These are phyloP conservation scores for Scalesia atractyloides DNA, from an alignment of 129 eudicot species.

Conservation along the genomic window DNA sequence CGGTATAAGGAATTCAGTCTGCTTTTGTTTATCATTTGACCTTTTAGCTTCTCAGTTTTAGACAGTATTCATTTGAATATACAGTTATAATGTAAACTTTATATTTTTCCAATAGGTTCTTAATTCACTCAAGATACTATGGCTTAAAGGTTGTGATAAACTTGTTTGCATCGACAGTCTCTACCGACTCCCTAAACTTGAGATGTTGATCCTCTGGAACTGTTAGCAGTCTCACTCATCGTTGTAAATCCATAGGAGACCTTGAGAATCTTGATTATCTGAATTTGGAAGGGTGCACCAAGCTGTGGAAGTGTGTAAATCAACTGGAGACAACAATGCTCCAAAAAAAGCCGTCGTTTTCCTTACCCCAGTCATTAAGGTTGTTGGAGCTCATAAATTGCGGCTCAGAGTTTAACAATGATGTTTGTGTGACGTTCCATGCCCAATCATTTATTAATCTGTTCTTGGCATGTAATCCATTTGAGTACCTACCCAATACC, in stretches of 20 bases:
- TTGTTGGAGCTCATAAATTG: background rate
- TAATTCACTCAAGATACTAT: conserved; percentile 23
- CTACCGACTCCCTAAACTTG: conserved; percentile 25
- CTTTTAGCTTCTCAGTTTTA: conserved; percentile 10
- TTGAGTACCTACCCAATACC: background rate
- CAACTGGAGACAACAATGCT: too few species aligned
- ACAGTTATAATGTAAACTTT: background rate
- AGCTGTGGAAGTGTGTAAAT: background rate
- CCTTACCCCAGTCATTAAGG: background rate
- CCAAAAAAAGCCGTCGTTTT: background rate
- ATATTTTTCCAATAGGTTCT: conserved; percentile 24
- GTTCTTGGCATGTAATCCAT: background rate
- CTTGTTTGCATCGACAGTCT: conserved; percentile 5
- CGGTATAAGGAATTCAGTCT: conserved; percentile 4
- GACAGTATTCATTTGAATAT: background rate
- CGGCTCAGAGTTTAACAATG: background rate
- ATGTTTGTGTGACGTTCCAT: background rate
- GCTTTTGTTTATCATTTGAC: background rate
- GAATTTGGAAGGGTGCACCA: conserved; percentile 24
- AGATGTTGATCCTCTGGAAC: background rate
- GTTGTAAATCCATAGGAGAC: conserved; percentile 30
- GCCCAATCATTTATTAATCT: background rate
- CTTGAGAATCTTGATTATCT: conserved; percentile 20
- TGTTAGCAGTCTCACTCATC: conserved; percentile 9
- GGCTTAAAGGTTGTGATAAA: conserved; percentile 22